These are phyloP conservation scores for Cudoniella acicularis DNA, from an alignment of 495 filamentous ascomycete species.

Conservation along the genomic window DNA sequence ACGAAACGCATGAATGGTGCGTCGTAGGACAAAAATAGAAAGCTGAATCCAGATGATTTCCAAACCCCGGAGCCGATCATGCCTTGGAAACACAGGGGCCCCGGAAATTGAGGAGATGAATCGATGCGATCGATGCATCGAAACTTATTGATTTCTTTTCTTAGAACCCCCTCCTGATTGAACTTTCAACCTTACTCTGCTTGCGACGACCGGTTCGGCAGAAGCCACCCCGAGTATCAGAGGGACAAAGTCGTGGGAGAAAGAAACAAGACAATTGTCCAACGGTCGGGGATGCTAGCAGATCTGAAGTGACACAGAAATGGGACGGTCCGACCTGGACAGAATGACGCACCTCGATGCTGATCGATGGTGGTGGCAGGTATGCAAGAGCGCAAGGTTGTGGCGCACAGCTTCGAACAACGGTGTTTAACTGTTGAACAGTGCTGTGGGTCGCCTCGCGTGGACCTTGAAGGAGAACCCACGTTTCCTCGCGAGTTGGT, in stretches of 20 bases:
- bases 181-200: slow-evolving; percentile 1
- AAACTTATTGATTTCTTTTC: slow-evolving; percentile 10
- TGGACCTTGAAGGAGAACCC: slow-evolving; percentile 13
- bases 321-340: slow-evolving; percentile 4
- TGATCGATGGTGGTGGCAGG: neutral
- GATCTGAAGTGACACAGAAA: neutral
- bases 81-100: slow-evolving; percentile 9
- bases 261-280: neutral
- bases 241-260: neutral
- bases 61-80: slow-evolving; percentile 12
- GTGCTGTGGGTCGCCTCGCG: slow-evolving; percentile 14
- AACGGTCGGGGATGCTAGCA: slow-evolving; percentile 10
- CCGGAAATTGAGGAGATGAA: slow-evolving; percentile 6
- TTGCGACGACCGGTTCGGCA: neutral
- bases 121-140: slow-evolving; percentile 15
- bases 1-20: slow-evolving; percentile 18
- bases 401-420: slow-evolving; percentile 14
- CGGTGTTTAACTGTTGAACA: slow-evolving; percentile 8
- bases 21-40: slow-evolving; percentile 12
- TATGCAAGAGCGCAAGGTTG: slow-evolving; percentile 13
- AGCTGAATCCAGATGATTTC: neutral
- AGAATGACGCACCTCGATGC: neutral
- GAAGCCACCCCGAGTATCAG: slow-evolving; percentile 3
- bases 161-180: neutral
- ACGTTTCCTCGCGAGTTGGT: slow-evolving; percentile 16